phyloP scores from a whole-genome alignment of 192 early-diverging fungal species.

The Coemansia sp. region DNA sequence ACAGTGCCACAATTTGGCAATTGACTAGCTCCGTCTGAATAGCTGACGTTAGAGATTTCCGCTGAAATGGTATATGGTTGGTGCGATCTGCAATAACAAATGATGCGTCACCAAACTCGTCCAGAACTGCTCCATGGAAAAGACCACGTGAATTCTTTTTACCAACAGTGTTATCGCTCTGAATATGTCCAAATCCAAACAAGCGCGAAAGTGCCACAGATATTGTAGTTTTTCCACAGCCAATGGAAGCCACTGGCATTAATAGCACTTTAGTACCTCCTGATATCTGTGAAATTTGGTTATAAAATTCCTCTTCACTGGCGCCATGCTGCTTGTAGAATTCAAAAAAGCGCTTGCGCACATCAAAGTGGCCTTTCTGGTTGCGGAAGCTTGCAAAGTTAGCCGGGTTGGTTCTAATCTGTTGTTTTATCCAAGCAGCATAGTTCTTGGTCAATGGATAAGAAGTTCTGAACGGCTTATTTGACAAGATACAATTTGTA shows the following conservation, averaged over 20 bases:
- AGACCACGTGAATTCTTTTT: conserved; percentile 54
- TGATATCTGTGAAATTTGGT: conserved; percentile 1
- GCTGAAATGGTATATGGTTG: conserved; percentile 62
- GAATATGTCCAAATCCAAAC: conserved; percentile 72
- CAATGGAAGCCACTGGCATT: conserved; percentile 77
- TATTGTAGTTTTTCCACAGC: conserved; percentile 71
- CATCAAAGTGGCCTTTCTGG: conserved; percentile 77
- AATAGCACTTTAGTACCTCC: conserved; percentile 40
- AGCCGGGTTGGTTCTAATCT: conserved; percentile 59
- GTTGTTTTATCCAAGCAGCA: conserved; percentile 66
- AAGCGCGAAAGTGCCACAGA: conserved; percentile 55
- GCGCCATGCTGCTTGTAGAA: conserved; percentile 50
- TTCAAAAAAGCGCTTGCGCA: conserved; percentile 75
- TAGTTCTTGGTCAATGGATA: conserved; percentile 70
- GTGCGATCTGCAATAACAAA: conserved; percentile 81
- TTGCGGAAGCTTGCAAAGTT: conserved; percentile 64
- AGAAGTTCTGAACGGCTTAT: conserved; percentile 43
- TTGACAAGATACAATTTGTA: conserved; percentile 63
- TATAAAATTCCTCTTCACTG: conserved; percentile 14
- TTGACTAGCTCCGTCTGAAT: conserved; percentile 58
- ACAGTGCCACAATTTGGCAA: conserved; percentile 67
- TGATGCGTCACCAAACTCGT: conserved; percentile 52
- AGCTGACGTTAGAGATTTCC: conserved; percentile 49
- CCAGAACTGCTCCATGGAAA: conserved; percentile 62
- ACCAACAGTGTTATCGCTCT: conserved; percentile 72